Evolutionary conservation across 2,329 filamentous ascomycete species (phyloP).

Genomic region (Cryphonectria radicalis): DNA sequence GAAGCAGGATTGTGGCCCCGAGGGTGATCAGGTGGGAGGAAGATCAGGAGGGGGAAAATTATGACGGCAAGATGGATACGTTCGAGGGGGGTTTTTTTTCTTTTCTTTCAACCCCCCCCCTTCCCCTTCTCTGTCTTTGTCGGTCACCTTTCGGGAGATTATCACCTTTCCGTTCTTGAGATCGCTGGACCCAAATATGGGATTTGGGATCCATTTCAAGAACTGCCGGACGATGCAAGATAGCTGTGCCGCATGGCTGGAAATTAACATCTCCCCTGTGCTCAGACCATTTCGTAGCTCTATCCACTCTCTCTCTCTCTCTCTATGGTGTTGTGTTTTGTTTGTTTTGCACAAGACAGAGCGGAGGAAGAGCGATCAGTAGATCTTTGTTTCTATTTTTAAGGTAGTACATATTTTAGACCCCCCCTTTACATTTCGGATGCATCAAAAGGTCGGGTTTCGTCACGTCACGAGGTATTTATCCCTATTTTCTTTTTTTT

Average conservation of each 20-base stretch:
- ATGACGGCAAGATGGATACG: background rate
- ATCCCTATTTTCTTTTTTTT: background rate
- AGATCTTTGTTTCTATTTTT: conserved; percentile 6
- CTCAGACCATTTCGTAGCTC: background rate
- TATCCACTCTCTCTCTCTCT: background rate
- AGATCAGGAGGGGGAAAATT: too few species aligned
- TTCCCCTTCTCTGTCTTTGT: background rate
- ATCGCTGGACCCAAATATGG: background rate
- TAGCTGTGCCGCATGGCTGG: background rate
- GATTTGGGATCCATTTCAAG: background rate
- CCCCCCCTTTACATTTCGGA: background rate
- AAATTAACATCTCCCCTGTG: background rate
- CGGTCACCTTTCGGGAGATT: conserved; percentile 7
- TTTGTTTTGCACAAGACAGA: background rate
- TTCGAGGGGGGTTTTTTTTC: background rate
- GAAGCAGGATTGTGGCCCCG: background rate
- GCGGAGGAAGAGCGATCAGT: background rate
- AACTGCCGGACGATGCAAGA: background rate
- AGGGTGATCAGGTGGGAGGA: too few species aligned
- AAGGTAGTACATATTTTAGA: background rate
- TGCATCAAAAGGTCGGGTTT: background rate
- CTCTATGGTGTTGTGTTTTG: background rate
- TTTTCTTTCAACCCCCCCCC: background rate
- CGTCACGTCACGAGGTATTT: background rate
- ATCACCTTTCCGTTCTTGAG: background rate